Base-by-base conservation (phyloP, 2,329 filamentous ascomycete genomes). In the Xylaria hypoxylon region DNA sequence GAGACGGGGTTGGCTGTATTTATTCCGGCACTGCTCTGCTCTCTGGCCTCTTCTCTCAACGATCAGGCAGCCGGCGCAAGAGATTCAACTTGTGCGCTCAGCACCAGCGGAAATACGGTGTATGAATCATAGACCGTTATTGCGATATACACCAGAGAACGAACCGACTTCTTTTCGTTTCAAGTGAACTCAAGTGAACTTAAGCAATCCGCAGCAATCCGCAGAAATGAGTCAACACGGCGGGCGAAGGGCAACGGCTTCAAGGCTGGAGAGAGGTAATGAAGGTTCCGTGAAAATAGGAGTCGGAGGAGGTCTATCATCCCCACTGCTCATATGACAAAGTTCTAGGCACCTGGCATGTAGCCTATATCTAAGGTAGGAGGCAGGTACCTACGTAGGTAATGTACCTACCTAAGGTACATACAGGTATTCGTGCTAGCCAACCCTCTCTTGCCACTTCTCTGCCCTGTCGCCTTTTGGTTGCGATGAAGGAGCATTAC, bases 1-100 rank as follows among this genome's bases (percentile, higher is more conserved):
- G 15, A 42, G 31, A 44, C 33, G 17, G 40, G 19, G 11, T 31
- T 48, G 52, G 26, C 19, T 53, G 58, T 59, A 17, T 26, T 50
- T 57, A 35, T 40, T 4, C 50, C 13, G 50, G 35, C 42, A 26
- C n/a, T 31, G 17, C 7, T 24, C 11, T 17, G 7, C n/a, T 10
- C n/a, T 45, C 19, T 24, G 42, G n/a, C 3, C 15, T 28, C 26
- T n/a, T 24, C 2, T 50, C 45, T 26, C 6, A 8, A 11, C 26
- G 26, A 28, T 19, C 26, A 26, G 55, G 40, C n/a, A 28, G 33
- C 22, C 19, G 13, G 19, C 22, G 24, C 45, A 11, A 11, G 42
- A 35, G 40, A 44, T 17, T 35, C 11, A 40, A 19, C 17, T 11
- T 17, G 44, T 19, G 3, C 11, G 31, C 26, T 26, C 26, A 10